phyloP scores from a whole-genome alignment of 1,284 basidiomycete species.

The Irpex rosettiformis region DNA sequence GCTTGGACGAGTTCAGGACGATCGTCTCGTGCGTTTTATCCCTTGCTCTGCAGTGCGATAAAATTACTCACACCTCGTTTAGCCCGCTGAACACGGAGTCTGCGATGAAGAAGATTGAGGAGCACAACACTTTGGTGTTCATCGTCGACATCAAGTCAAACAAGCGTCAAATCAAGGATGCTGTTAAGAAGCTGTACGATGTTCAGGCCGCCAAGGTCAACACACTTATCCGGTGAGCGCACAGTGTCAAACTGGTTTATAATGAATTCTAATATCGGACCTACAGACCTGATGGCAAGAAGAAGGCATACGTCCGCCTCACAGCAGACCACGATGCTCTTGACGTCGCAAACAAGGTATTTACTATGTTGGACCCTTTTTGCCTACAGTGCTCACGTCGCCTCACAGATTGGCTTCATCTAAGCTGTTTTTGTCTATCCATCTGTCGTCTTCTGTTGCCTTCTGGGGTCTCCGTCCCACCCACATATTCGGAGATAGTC shows the following conservation, averaged over 20 bases:
- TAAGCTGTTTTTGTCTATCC: slow-evolving; percentile 32
- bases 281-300: slow-evolving; percentile 92
- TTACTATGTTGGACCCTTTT: not conserved
- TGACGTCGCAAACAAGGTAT: slow-evolving; percentile 99
- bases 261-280: not conserved
- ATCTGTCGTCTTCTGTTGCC: not conserved
- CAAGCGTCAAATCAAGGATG: slow-evolving; percentile 99
- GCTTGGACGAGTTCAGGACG: slow-evolving; percentile 97
- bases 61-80: no score
- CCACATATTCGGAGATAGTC: not conserved
- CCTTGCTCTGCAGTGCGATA: no score
- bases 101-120: slow-evolving; percentile 99
- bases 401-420: slow-evolving; percentile 74
- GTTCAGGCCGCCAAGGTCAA: slow-evolving; percentile 96
- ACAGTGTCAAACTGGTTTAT: not conserved
- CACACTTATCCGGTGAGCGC: slow-evolving; percentile 89
- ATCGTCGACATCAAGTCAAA: slow-evolving; percentile 93
- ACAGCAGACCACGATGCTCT: slow-evolving; percentile 96
- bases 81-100: slow-evolving; percentile 82
- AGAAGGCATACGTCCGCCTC: slow-evolving; percentile 98
- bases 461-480: not conserved
- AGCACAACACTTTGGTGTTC: slow-evolving; percentile 99
- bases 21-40: slow-evolving; percentile 75
- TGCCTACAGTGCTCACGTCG: not conserved
- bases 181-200: slow-evolving; percentile 98